Evolutionary conservation across 257 asterid species (phyloP).

Genomic region (Jacaranda copaia): DNA sequence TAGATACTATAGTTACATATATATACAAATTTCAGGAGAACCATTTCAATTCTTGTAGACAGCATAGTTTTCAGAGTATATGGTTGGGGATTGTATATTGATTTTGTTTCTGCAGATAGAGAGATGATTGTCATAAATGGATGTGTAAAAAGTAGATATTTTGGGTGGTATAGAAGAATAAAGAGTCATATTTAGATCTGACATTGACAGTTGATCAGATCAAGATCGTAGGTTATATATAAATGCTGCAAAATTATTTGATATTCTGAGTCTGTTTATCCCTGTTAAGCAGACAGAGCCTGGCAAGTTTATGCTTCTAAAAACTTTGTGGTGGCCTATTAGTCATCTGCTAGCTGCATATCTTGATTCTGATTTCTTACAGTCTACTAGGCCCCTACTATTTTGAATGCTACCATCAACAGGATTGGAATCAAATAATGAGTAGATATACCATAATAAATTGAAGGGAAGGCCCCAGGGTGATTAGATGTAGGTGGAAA

Average conservation of each 20-base stretch:
- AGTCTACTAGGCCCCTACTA: not conserved
- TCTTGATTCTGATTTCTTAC: no score
- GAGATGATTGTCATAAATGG: conserved; percentile 19
- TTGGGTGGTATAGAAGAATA: conserved; percentile 52
- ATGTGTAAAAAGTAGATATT: conserved; percentile 36
- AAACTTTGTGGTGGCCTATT: no score
- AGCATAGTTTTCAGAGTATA: conserved; percentile 24
- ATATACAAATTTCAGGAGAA: conserved; percentile 38
- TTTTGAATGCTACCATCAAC: not conserved
- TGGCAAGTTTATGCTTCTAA: no score
- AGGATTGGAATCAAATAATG: not conserved
- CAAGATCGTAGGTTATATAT: no score
- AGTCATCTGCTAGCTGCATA: no score
- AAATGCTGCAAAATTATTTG: not conserved
- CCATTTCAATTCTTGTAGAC: conserved; percentile 46
- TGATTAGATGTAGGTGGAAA: no score
- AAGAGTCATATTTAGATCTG: not conserved
- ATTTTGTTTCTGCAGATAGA: conserved; percentile 53
- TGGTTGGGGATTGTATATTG: conserved; percentile 59
- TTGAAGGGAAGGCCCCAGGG: not conserved
- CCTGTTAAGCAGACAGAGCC: no score
- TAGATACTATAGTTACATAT: conserved; percentile 41
- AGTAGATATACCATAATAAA: not conserved
- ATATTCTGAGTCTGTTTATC: not conserved
- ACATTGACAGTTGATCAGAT: not conserved